Base-by-base conservation (phyloP, 345 rosid genomes). In the Aethionema arabicum region DNA sequence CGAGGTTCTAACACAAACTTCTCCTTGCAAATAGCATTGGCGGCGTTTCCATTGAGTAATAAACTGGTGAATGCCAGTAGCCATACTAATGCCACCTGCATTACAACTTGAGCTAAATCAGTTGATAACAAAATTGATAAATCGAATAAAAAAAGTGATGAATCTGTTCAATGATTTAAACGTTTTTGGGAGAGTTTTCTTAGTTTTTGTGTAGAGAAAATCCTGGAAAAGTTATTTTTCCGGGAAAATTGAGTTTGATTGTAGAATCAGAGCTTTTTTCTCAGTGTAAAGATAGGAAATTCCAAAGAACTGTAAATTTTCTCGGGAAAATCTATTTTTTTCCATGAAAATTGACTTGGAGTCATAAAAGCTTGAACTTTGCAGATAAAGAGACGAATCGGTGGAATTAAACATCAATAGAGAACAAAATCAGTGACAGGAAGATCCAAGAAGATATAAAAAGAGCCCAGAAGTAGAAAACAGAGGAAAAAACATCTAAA, bases 51-150 rank as follows among this genome's bases (percentile, higher is more conserved):
- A 61, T 65, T 57, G 51, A 80, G 45, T 32, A 79, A 76, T 41
- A 80, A 78, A 70, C 31, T 77, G 69, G 70, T 78, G 66, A 88
- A 79, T 82, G 88, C 92, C 87, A 83, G 86, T 72, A 88, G 96
- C 90, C 80, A 76, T 47, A 88, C 61, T 72, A 85, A 80, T 75
- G 96, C 92, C 73, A 82, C 92, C 91, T 85, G 69, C 61, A 63
- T 70, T 50, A 46, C 50, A 63, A 8, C 52, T 39, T 12, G 11
- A 61, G 16, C 10, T 5, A 38, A 21, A 54, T 69, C 58, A 69
- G 58, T 39, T 16, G 27, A 21, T 21, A 6, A 4, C n/a, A 5
- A 46, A n/a, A 10, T 42, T 21, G 3, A 42, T 29, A 62, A 16
- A 51, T 5, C 12, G 6, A 29, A 44, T 30, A 29, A 1, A 49